Conservation (phyloP, 192 early-diverging fungal species). For the Mortierella claussenii region DNA sequence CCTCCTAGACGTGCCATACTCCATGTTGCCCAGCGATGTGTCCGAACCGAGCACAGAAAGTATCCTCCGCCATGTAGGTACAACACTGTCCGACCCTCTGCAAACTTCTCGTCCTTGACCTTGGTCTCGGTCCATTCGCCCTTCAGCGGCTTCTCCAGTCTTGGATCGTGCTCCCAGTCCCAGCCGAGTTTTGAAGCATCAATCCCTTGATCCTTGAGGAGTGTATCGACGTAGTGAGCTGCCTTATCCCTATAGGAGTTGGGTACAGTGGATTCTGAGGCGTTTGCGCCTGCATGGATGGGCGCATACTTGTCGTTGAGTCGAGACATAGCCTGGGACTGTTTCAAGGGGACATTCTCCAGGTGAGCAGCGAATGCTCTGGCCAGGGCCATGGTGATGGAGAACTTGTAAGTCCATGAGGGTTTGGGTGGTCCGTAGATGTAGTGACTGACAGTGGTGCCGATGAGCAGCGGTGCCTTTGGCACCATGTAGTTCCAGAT, state of each 20-base stretch:
- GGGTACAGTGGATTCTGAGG: constrained; percentile 31
- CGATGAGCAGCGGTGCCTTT: constrained; percentile 29
- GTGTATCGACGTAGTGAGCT: constrained; percentile 27
- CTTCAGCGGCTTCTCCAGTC: constrained; percentile 45
- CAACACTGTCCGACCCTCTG: constrained; percentile 67
- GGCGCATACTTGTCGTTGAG: constrained; percentile 38
- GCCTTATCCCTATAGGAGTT: constrained; percentile 50
- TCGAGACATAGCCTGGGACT: constrained; percentile 39
- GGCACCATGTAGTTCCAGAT: constrained; percentile 41
- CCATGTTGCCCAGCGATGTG: constrained; percentile 57
- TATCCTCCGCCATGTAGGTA: constrained; percentile 86
- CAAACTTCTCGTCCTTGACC: constrained; percentile 34
- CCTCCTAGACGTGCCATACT: constrained; percentile 61
- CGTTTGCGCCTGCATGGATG: constrained; percentile 29
- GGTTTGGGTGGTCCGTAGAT: constrained; percentile 53
- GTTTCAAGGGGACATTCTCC: constrained; percentile 31
- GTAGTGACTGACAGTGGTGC: constrained; percentile 37
- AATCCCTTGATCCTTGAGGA: constrained; percentile 35
- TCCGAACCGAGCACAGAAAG: constrained; percentile 56
- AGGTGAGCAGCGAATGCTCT: constrained; percentile 38
- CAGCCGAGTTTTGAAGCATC: constrained; percentile 55
- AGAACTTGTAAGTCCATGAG: constrained; percentile 56
- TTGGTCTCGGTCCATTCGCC: constrained; percentile 60
- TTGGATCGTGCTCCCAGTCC: constrained; percentile 60
- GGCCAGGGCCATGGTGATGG: constrained; percentile 47